Percentiles rank a stretch among this genome's conserved stretches.
These are phyloP conservation scores for Paracorniculantispora psalliotae DNA, from an alignment of 2,329 filamentous ascomycete species.

Conservation along the genomic window DNA sequence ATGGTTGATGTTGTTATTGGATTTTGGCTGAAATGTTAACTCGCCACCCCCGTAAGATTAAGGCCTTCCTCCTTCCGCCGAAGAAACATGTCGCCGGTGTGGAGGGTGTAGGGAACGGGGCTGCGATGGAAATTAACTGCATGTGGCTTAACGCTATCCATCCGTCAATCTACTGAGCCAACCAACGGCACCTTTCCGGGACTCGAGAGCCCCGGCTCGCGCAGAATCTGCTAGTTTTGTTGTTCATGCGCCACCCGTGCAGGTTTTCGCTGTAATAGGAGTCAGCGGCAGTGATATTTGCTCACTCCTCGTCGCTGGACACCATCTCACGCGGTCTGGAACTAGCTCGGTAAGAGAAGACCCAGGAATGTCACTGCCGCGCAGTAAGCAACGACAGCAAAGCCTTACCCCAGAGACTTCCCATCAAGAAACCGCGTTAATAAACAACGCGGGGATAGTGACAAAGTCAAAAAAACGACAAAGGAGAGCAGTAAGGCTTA, in stretches of 20 bases:
- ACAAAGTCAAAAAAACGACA: background rate
- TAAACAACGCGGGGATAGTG: background rate
- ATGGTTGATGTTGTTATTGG: too few relatives aligned
- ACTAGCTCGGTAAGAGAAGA: background rate
- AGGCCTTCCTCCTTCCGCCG: background rate
- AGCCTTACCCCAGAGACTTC: background rate
- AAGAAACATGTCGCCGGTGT: background rate
- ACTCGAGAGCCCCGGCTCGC: background rate
- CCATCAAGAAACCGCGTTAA: background rate
- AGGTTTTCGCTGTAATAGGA: background rate
- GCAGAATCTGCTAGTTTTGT: background rate
- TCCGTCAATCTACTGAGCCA: background rate
- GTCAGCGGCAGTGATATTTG: background rate
- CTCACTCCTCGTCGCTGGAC: background rate
- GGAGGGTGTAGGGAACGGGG: background rate
- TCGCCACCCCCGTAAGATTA: too few relatives aligned
- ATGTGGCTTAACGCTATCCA: constrained; percentile 1
- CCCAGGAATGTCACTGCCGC: background rate
- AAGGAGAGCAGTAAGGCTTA: background rate
- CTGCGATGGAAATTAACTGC: background rate
- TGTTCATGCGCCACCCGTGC: background rate
- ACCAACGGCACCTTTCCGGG: background rate
- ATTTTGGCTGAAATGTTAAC: too few relatives aligned
- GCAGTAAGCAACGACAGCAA: background rate
- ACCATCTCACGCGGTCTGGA: background rate